phyloP scores from a whole-genome alignment of 257 asterid genomes.

The Vinca minor region DNA sequence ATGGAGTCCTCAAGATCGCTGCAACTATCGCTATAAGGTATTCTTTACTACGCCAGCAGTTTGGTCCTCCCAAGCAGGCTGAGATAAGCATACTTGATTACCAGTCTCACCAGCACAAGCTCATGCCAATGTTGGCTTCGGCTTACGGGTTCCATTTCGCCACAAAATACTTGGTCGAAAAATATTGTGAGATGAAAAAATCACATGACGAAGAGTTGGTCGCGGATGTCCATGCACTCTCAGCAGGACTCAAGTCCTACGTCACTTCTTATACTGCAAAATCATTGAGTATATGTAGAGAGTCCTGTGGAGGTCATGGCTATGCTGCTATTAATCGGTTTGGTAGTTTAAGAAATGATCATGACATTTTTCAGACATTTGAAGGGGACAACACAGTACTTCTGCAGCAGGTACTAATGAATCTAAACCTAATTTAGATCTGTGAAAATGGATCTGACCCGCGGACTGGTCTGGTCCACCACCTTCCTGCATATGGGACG shows the following conservation, averaged over 20 bases:
- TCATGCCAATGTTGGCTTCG: conserved; percentile 96
- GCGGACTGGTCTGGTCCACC: no score
- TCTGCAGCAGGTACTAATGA: conserved; percentile 72
- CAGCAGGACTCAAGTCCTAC: conserved; percentile 95
- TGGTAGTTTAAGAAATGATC: conserved; percentile 95
- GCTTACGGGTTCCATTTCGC: conserved; percentile 90
- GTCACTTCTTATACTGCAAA: conserved; percentile 78
- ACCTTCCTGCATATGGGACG: no score
- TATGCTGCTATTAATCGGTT: conserved; percentile 95
- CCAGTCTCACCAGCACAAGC: conserved; percentile 95
- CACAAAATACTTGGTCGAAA: conserved; percentile 56
- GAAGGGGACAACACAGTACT: conserved; percentile 99
- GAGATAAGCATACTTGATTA: conserved; percentile 92
- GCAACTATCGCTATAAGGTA: conserved; percentile 73
- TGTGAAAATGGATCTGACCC: no score
- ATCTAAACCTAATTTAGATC: conserved; percentile 12
- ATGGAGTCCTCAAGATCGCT: conserved; percentile 74
- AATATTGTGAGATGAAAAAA: conserved; percentile 77
- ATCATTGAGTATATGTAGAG: conserved; percentile 83
- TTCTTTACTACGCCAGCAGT: conserved; percentile 82
- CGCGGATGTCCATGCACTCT: conserved; percentile 85
- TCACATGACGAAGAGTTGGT: conserved; percentile 64
- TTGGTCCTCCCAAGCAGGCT: conserved; percentile 93
- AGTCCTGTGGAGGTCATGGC: conserved; percentile 98
- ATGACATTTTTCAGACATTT: conserved; percentile 93